These are phyloP conservation scores for Paralagenidium karlingii DNA, from an alignment of 352 stramenopile genomes.

Conservation along the genomic window DNA sequence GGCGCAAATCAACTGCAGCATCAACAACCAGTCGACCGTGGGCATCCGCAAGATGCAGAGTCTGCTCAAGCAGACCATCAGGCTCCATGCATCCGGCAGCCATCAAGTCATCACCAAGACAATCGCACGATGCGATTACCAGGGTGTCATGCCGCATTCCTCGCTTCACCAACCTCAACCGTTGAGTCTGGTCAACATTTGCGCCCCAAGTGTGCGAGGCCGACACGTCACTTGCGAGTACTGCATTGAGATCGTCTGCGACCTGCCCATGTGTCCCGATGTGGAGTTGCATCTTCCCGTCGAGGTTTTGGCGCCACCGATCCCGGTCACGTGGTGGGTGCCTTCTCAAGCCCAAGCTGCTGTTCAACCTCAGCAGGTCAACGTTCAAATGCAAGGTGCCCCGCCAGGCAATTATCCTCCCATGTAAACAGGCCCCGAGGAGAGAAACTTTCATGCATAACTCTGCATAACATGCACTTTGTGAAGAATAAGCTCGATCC, in stretches of 20 bases:
- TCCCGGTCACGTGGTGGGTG: slow-evolving; percentile 15
- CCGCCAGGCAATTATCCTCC: too few species aligned
- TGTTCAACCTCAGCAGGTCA: too few species aligned
- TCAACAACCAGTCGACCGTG: slow-evolving; percentile 38
- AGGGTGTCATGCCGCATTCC: slow-evolving; percentile 19
- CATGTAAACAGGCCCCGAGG: too few species aligned
- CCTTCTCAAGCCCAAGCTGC: too few species aligned
- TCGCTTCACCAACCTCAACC: slow-evolving; percentile 33
- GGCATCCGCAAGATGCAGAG: slow-evolving; percentile 50
- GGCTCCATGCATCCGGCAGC: slow-evolving; percentile 13
- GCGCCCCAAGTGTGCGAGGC: slow-evolving; percentile 32
- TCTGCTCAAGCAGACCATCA: slow-evolving; percentile 38
- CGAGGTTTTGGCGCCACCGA: slow-evolving; percentile 26
- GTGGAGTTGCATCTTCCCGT: slow-evolving; percentile 41
- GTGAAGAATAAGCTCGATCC: too few species aligned
- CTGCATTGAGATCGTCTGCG: slow-evolving; percentile 46
- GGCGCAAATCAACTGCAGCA: slow-evolving; percentile 40
- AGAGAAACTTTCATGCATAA: too few species aligned
- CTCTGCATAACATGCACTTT: too few species aligned
- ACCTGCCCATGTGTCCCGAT: slow-evolving; percentile 52
- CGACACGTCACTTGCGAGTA: slow-evolving; percentile 40
- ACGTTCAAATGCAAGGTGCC: too few species aligned
- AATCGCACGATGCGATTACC: slow-evolving; percentile 28
- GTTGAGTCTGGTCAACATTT: slow-evolving; percentile 24
- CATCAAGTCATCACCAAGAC: slow-evolving; percentile 19